Base-by-base conservation (phyloP, 768 basidiomycete genomes). In the Lactarius akahatsu region DNA sequence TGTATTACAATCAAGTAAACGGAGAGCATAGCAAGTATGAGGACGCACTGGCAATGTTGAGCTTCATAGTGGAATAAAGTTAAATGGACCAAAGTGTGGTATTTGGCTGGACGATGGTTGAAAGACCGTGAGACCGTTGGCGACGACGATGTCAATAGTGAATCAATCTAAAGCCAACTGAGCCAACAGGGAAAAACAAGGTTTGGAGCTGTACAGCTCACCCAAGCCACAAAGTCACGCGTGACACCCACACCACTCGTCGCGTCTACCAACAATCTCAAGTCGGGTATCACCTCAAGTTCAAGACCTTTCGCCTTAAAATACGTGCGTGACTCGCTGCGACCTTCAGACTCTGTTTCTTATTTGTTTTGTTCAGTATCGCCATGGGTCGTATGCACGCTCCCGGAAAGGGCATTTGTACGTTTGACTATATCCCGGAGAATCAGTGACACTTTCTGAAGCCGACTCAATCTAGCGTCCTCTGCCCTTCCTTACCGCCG, bases 341-440 rank as follows among this genome's bases (percentile, higher is more conserved):
- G 15, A 4, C 74, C 66, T 62, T 67, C n/a, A 60, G 15, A 23
- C 70, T 56, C 57, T 56, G 34, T 70, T 16, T 26, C 63, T 54
- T 38, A 73, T 45, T 23, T 41, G 4, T 40, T 16, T 23, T 4
- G 15, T 52, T 15, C 64, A 77, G 76, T 77, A 59, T 68, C 72
- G 81, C 73, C 81, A 94, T 94, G 92, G 92, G 90, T 92, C 94
- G 95, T 77, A 95, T 97, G 94, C 96, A 98, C 87, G 95, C 95
- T 87, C 94, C 95, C 81, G 94, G 94, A 81, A 98, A 98, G 94
- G 96, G 96, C 86, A 97, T 98, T 85, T 92, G 91, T 94, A 80
- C 74, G 90, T 65, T 50, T 57, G 30, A n/a, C 34, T n/a, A 4
- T 47, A 16, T 6, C 47, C 40, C 54, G 11, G 58, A 45, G 40